Evolutionary conservation across 805 yeast genomes (phyloP), one percentile per base, ranked within the genome.

Genomic region (Cyberlindnera xylosilytica): DNA sequence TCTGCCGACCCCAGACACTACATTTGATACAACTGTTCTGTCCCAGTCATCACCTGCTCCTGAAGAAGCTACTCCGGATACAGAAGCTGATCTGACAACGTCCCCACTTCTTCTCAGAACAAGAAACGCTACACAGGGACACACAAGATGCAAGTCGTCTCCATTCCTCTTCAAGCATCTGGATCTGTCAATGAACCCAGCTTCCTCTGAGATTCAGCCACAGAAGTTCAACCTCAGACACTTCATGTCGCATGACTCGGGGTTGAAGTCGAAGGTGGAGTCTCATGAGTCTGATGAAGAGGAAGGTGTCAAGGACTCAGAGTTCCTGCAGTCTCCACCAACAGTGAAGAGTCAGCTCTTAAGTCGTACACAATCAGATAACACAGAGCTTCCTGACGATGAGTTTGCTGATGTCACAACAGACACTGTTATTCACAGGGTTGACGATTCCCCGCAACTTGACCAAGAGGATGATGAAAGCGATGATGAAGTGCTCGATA

Each of bases 241-340:
- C 35, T 56, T 56, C 36, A 39, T 46, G 3, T 56, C 60, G 6
- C 46, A 50, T 38, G 62, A 58, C 9, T 54, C 62, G 15, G 62
- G 62, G 0, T 38, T 58, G 26, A 53, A 46, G 34, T 10, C 44
- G 17, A 45, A 30, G 38, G 26, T 20, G 4, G 39, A 35, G 9
- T 37, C 45, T 9, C 32, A n/a, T 6, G 32, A 29, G 18, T 29
- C 32, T 19, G 49, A 26, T 8, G 46, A 46, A 3, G 47, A 42
- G 12, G 39, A 36, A n/a, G 46, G 40, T 9, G 36, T 36, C 1
- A 45, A 46, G 30, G 48, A 47, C 24, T 41, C 51, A 9, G 47
- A 51, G 27, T 49, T 47, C 19, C 18, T 49, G 20, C 33, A 32
- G 20, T 44, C 51, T 3, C 48, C 46, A 18, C 22, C 20, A 5